Percentiles rank a stretch among this genome's conserved stretches.
phyloP scores from a whole-genome alignment of 495 filamentous ascomycete species.

The Aspergillus hancockii region DNA sequence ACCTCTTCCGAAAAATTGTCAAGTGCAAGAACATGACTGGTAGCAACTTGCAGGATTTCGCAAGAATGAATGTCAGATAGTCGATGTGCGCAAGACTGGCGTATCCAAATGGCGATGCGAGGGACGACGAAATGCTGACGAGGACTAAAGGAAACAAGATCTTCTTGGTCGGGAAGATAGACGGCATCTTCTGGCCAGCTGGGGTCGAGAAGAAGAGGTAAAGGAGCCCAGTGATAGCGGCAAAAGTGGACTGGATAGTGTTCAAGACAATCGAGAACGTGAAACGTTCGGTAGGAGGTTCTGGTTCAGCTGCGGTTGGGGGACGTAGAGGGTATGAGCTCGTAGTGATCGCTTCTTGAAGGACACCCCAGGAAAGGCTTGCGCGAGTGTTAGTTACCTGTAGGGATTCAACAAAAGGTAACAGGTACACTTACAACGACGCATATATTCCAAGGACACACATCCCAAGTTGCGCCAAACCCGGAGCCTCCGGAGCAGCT shows the following conservation, averaged over 20 bases:
- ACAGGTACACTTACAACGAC: slow-evolving; percentile 71
- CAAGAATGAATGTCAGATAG: slow-evolving; percentile 98
- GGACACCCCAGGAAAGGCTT: slow-evolving; percentile 91
- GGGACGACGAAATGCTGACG: slow-evolving; percentile 81
- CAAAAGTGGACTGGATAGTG: slow-evolving; percentile 92
- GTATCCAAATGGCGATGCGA: slow-evolving; percentile 94
- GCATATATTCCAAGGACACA: slow-evolving; percentile 93
- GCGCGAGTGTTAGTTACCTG: neutral
- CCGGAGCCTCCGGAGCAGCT: slow-evolving; percentile 42
- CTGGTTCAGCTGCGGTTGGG: slow-evolving; percentile 47
- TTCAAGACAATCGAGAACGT: slow-evolving; percentile 92
- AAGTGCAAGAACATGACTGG: slow-evolving; percentile 97
- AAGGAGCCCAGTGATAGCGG: slow-evolving; percentile 72
- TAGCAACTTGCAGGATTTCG: slow-evolving; percentile 95
- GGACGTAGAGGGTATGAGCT: slow-evolving; percentile 65
- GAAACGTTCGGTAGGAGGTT: slow-evolving; percentile 67
- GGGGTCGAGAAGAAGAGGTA: slow-evolving; percentile 76
- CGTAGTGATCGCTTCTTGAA: slow-evolving; percentile 97
- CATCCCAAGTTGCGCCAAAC: slow-evolving; percentile 71
- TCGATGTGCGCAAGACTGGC: slow-evolving; percentile 91
- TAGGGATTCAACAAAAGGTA: neutral
- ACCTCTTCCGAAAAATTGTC: slow-evolving; percentile 84
- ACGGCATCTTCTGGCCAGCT: slow-evolving; percentile 51
- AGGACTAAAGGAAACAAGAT: slow-evolving; percentile 81
- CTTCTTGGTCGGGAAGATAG: slow-evolving; percentile 70